These are phyloP conservation scores for Bombardia bombarda DNA, from an alignment of 495 filamentous ascomycete genomes.

Conservation along the genomic window DNA sequence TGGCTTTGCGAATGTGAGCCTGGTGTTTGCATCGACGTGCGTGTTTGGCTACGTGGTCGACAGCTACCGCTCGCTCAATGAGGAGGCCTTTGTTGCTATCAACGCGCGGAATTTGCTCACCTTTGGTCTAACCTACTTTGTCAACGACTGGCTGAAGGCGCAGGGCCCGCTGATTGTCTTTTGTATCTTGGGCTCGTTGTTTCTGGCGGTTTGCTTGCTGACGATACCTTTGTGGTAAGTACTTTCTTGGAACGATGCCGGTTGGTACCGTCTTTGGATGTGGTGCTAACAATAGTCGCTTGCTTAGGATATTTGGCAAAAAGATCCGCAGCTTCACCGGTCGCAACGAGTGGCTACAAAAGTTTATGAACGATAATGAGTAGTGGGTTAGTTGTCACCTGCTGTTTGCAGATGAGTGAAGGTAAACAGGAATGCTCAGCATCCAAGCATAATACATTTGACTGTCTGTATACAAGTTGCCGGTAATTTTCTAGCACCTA, in stretches of 20 bases:
- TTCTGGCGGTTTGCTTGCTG: conserved; percentile 36
- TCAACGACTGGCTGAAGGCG: conserved; percentile 40
- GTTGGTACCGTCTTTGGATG: too few species aligned
- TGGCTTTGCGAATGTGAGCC: conserved; percentile 45
- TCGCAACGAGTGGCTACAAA: conserved; percentile 35
- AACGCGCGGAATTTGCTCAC: conserved; percentile 46
- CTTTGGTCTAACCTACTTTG: conserved; percentile 47
- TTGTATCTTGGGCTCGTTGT: conserved; percentile 39
- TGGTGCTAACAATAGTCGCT: not conserved
- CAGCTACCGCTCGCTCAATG: conserved; percentile 40
- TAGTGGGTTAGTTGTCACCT: too few species aligned
- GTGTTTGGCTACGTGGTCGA: conserved; percentile 50
- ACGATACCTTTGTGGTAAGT: conserved; percentile 45
- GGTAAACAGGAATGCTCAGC: too few species aligned
- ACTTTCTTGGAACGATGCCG: not conserved
- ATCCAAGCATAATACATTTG: too few species aligned
- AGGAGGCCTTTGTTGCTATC: conserved; percentile 50
- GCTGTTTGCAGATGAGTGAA: not conserved
- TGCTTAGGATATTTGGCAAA: conserved; percentile 42
- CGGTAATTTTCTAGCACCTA: too few species aligned
- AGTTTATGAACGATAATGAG: conserved; percentile 45
- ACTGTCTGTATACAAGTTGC: too few species aligned
- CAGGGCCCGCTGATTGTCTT: conserved; percentile 43
- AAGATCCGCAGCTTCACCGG: conserved; percentile 35
- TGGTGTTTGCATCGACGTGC: conserved; percentile 43